A percentile compares a stretch with the other conserved stretches of the same genome.
These are phyloP conservation scores for Solanum commersonii DNA, from an alignment of 257 asterid species.

Conservation along the genomic window DNA sequence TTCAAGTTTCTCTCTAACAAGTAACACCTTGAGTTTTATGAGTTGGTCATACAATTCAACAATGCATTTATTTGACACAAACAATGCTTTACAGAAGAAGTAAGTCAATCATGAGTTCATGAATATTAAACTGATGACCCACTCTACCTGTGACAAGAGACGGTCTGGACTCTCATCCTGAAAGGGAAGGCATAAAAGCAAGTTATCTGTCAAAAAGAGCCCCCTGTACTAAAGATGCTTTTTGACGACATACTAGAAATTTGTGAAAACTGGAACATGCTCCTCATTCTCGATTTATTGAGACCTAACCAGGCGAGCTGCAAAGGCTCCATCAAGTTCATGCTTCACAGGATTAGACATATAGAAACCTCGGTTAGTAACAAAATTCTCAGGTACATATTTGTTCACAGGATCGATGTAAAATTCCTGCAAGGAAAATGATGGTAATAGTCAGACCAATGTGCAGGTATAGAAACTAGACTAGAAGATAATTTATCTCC, in stretches of 20 bases:
- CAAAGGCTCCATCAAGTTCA: constrained; percentile 89
- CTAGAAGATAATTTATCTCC: background rate
- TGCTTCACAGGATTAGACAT: constrained; percentile 68
- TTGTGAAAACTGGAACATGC: background rate
- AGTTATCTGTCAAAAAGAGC: background rate
- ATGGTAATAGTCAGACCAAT: background rate
- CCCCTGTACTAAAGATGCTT: background rate
- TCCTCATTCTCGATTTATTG: constrained; percentile 4
- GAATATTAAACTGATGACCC: background rate
- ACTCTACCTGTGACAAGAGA: background rate
- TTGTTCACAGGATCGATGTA: constrained; percentile 43
- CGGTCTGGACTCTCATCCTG: background rate
- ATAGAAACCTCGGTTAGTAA: constrained; percentile 49
- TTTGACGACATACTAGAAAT: background rate
- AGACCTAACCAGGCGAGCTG: constrained; percentile 75
- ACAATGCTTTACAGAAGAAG: background rate
- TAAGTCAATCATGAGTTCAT: background rate
- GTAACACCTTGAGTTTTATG: background rate
- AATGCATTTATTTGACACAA: background rate
- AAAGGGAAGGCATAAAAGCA: background rate
- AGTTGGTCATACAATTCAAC: background rate
- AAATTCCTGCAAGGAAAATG: constrained; percentile 47
- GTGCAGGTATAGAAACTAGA: background rate
- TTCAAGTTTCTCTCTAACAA: background rate
- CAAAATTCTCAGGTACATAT: constrained; percentile 49